phyloP scores from a whole-genome alignment of 1,139 yeast species.

The Hyphopichia burtonii region DNA sequence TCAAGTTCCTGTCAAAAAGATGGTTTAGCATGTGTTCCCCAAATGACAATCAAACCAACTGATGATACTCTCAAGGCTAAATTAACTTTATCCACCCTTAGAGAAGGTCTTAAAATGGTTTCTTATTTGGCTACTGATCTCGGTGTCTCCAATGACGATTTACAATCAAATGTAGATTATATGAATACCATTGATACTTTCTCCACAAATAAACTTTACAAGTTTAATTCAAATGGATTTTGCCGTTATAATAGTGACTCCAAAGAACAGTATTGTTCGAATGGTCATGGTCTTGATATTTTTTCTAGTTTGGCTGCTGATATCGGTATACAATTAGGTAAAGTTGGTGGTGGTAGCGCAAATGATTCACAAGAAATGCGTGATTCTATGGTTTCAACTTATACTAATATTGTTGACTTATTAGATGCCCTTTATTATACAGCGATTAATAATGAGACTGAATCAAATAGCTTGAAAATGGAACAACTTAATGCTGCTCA shows the following conservation, averaged over 20 bases:
- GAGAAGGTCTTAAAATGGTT: slow-evolving; percentile 51
- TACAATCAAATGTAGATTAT: slow-evolving; percentile 14
- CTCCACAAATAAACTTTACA: slow-evolving; percentile 38
- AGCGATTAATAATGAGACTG: slow-evolving; percentile 3
- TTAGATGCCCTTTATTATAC: slow-evolving; percentile 15
- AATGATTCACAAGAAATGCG: slow-evolving; percentile 38
- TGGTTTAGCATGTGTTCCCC: slow-evolving; percentile 28
- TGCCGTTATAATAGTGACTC: slow-evolving; percentile 35
- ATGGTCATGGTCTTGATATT: slow-evolving; percentile 45
- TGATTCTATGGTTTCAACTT: slow-evolving; percentile 38
- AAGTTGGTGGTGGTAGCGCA: slow-evolving; percentile 39
- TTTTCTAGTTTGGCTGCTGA: slow-evolving; percentile 48
- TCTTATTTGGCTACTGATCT: slow-evolving; percentile 59
- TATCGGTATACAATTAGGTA: slow-evolving; percentile 48
- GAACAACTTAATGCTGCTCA: slow-evolving; percentile 3
- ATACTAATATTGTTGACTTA: slow-evolving; percentile 18
- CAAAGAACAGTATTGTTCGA: slow-evolving; percentile 28
- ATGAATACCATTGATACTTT: slow-evolving; percentile 43
- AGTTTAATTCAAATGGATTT: slow-evolving; percentile 49
- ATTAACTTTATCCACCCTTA: slow-evolving; percentile 27
- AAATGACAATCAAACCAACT: slow-evolving; percentile 37
- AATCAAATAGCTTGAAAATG: slow-evolving; percentile 1
- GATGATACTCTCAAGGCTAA: slow-evolving; percentile 36
- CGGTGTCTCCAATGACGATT: slow-evolving; percentile 27
- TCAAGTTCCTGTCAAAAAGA: neutral